A percentile compares a stretch with the other conserved stretches of the same genome.
Evolutionary conservation across 140 eudicot genomes (phyloP).

Genomic region (Ambrosia hybrid): DNA sequence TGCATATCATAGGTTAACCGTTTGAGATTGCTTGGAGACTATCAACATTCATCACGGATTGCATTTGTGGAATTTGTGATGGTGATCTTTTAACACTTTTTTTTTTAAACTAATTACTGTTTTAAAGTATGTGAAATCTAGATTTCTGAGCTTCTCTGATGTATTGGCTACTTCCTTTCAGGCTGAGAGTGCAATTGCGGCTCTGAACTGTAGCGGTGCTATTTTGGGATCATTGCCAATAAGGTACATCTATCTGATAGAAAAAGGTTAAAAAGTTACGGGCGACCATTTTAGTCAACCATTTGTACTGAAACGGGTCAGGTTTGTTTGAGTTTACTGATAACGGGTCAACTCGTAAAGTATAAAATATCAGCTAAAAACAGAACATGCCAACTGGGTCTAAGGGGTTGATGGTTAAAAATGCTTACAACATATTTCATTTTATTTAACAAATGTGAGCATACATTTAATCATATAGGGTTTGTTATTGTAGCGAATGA

Average conservation of each 20-base stretch:
- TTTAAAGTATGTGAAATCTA: neutral
- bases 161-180: slow-evolving; percentile 25
- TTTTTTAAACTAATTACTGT: neutral
- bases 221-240: slow-evolving; percentile 80
- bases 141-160: neutral
- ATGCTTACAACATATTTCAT: neutral
- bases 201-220: slow-evolving; percentile 86
- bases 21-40: slow-evolving; percentile 80
- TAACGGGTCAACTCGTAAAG: neutral
- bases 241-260: too few relatives aligned
- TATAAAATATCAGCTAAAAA: neutral
- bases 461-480: neutral
- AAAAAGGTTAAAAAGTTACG: too few relatives aligned
- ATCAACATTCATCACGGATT: slow-evolving; percentile 75
- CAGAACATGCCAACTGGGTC: neutral
- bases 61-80: slow-evolving; percentile 75
- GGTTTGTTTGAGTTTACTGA: too few relatives aligned
- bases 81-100: slow-evolving; percentile 46
- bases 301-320: neutral
- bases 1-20: slow-evolving; percentile 51
- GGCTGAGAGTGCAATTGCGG: slow-evolving; percentile 95
- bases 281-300: neutral
- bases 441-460: neutral
- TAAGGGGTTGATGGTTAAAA: neutral
- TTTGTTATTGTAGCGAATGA: neutral